phyloP scores from a whole-genome alignment of 2,329 filamentous ascomycete species.

The Fusarium agapanthi region DNA sequence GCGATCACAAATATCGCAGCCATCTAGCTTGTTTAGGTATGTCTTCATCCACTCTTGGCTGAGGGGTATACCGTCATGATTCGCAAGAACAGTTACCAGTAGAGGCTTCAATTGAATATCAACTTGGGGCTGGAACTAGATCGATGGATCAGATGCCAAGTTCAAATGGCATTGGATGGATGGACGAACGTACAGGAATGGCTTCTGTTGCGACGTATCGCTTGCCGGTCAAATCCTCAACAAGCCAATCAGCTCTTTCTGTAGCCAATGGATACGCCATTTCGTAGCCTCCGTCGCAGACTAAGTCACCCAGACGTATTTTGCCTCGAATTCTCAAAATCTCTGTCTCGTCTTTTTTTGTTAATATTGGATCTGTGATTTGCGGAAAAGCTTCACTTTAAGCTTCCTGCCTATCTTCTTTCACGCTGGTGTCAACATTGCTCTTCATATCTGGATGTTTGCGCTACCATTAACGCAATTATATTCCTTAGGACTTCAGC shows the following conservation, averaged over 20 bases:
- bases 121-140: rapidly evolving
- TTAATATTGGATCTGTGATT: not conserved
- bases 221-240: not conserved
- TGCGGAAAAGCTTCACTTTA: not conserved
- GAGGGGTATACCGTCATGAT: rapidly evolving
- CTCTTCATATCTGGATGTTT: constrained; percentile 10
- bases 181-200: not conserved
- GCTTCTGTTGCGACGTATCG: not conserved
- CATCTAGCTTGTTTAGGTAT: not conserved
- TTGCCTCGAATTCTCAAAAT: too few relatives aligned
- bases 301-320: too few relatives aligned
- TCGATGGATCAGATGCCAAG: not conserved
- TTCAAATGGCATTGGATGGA: rapidly evolving
- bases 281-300: too few relatives aligned
- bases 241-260: rapidly evolving
- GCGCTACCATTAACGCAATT: not conserved
- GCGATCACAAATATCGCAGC: not conserved
- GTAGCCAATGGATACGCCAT: not conserved
- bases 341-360: too few relatives aligned
- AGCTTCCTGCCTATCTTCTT: not conserved
- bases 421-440: not conserved
- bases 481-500: not conserved
- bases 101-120: rapidly evolving
- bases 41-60: not conserved
- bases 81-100: rapidly evolving